phyloP scores from a whole-genome alignment of 2,329 filamentous ascomycete species.

The Diaporthe sp. region DNA sequence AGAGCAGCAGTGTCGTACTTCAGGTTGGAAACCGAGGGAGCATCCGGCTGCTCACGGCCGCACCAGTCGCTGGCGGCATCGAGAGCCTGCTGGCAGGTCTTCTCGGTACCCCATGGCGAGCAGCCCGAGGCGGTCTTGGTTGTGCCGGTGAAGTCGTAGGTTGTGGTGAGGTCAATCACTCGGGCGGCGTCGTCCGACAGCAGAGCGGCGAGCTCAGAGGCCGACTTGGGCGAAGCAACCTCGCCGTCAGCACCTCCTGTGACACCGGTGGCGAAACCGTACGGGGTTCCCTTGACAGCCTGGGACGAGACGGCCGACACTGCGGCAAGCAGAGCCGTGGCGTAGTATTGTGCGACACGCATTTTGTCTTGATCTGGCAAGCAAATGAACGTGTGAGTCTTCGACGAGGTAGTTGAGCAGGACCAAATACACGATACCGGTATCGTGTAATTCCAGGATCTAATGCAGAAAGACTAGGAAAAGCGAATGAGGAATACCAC shows the following conservation, averaged over 20 bases:
- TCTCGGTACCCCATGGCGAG: conserved; percentile 64
- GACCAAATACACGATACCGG: conserved; percentile 25
- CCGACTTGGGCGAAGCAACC: conserved; percentile 63
- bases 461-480: conserved; percentile 8
- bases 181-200: conserved; percentile 64
- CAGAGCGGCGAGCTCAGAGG: conserved; percentile 66
- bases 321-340: conserved; percentile 39
- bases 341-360: conserved; percentile 27
- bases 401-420: not conserved
- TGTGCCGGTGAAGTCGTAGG: conserved; percentile 64
- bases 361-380: conserved; percentile 17
- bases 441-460: conserved; percentile 22
- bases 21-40: conserved; percentile 54
- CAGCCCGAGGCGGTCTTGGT: conserved; percentile 67
- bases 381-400: conserved; percentile 8
- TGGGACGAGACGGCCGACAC: conserved; percentile 39
- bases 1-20: conserved; percentile 62
- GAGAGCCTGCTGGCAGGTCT: conserved; percentile 67
- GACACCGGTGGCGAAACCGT: conserved; percentile 59
- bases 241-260: conserved; percentile 68
- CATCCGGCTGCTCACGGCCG: conserved; percentile 64
- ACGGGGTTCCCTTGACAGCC: conserved; percentile 47
- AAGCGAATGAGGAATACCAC: conserved; percentile 13
- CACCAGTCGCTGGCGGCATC: conserved; percentile 67
- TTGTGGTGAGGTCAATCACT: conserved; percentile 68